Percentiles rank a stretch among this genome's conserved stretches.
Evolutionary conservation across 2,329 filamentous ascomycete species (phyloP).

Genomic region (Penicillium sp.): DNA sequence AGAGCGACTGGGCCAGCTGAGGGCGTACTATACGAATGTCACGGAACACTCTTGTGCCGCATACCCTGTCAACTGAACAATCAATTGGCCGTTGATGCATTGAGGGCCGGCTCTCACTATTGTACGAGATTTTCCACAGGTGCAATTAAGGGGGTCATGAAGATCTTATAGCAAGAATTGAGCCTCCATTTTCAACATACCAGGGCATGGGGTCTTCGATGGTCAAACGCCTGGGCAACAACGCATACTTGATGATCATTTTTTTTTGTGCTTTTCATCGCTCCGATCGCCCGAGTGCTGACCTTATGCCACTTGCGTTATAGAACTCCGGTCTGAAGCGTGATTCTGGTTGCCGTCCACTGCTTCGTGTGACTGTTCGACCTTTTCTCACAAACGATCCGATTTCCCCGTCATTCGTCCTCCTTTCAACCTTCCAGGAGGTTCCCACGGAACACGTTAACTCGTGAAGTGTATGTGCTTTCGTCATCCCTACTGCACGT

Average conservation of each 20-base stretch:
- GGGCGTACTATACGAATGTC: too few species aligned
- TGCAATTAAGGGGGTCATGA: slow-evolving; percentile 15
- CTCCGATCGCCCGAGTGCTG: not conserved
- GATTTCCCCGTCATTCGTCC: slow-evolving; percentile 13
- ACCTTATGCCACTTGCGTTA: not conserved
- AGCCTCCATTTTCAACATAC: slow-evolving; percentile 7
- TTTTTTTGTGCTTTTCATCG: not conserved
- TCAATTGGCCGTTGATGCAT: too few species aligned
- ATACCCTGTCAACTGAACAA: too few species aligned
- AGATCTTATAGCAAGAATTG: slow-evolving; percentile 9
- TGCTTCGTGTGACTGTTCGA: slow-evolving; percentile 22
- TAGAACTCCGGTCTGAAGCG: slow-evolving; percentile 13
- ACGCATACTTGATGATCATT: slow-evolving; percentile 14
- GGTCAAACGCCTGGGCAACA: slow-evolving; percentile 17
- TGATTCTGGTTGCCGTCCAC: slow-evolving; percentile 20
- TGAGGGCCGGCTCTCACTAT: too few species aligned
- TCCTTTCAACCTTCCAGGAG: slow-evolving; percentile 23
- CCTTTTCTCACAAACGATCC: slow-evolving; percentile 21
- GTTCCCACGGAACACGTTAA: slow-evolving; percentile 23
- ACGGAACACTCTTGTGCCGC: too few species aligned
- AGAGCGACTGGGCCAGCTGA: too few species aligned
- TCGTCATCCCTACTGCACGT: slow-evolving; percentile 25
- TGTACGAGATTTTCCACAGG: not conserved
- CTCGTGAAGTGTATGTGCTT: slow-evolving; percentile 31
- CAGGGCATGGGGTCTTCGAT: slow-evolving; percentile 1